Percentiles rank a stretch among this genome's conserved stretches.
Conservation (phyloP, 2,329 filamentous ascomycete genomes). For the Talaromyces sp. region DNA sequence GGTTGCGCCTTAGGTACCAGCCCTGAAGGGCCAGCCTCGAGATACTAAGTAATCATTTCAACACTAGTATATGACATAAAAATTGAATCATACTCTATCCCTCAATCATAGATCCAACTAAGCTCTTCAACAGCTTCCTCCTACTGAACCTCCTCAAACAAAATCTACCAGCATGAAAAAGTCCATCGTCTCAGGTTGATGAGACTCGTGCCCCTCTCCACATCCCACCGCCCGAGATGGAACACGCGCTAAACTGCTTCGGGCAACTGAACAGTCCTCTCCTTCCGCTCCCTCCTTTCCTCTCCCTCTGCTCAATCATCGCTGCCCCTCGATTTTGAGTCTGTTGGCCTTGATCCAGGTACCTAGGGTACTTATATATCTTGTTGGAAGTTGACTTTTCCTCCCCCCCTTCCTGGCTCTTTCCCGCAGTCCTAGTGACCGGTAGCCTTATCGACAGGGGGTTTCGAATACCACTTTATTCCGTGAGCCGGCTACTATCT, state of each 20-base stretch:
- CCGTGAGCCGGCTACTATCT: constrained; percentile 22
- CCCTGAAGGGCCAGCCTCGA: too few relatives aligned
- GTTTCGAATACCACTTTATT: constrained; percentile 20
- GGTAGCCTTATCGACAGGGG: constrained; percentile 11
- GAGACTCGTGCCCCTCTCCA: constrained; percentile 27
- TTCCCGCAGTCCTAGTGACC: constrained; percentile 22
- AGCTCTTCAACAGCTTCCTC: too few relatives aligned
- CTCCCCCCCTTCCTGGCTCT: constrained; percentile 4
- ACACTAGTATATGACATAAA: too few relatives aligned
- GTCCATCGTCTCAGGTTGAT: constrained; percentile 11
- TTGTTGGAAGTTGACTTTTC: constrained; percentile 20
- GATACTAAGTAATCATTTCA: too few relatives aligned
- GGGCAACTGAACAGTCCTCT: constrained; percentile 25
- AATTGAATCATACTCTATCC: too few relatives aligned
- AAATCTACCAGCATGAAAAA: background rate
- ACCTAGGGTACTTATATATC: background rate
- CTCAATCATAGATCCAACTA: too few relatives aligned
- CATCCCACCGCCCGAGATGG: constrained; percentile 29
- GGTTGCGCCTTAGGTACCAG: too few relatives aligned
- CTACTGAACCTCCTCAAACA: too few relatives aligned
- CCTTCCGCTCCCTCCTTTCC: constrained; percentile 29
- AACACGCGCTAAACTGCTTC: constrained; percentile 26
- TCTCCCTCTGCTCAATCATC: constrained; percentile 11
- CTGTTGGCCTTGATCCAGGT: constrained; percentile 1
- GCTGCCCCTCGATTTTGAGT: constrained; percentile 8